phyloP scores from a whole-genome alignment of 1,284 basidiomycete species.

The Pascua guehoae region DNA sequence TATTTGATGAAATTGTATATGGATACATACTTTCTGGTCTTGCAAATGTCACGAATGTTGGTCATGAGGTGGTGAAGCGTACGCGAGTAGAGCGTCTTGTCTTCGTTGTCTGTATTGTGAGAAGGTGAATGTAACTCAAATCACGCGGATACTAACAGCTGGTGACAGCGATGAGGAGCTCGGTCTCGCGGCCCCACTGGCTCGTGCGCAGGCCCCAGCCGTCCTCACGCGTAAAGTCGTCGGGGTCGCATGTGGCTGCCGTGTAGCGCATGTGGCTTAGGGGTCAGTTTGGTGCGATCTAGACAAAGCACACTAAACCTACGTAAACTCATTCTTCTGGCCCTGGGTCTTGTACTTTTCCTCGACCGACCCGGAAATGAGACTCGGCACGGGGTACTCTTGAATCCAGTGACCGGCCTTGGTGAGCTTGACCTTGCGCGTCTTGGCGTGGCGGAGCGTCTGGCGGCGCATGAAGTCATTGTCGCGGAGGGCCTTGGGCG shows the following conservation, averaged over 20 bases:
- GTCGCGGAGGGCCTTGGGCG: constrained; percentile 1
- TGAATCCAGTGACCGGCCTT: constrained; percentile 77
- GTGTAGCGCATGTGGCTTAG: constrained; percentile 77
- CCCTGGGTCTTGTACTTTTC: constrained; percentile 59
- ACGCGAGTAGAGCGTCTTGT: constrained; percentile 88
- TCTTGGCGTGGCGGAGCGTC: constrained; percentile 83
- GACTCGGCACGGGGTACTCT: constrained; percentile 82
- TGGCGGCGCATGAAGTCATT: constrained; percentile 61
- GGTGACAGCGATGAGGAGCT: constrained; percentile 86
- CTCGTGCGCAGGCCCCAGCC: constrained; percentile 78
- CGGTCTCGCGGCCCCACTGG: constrained; percentile 83
- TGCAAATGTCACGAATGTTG: constrained; percentile 97
- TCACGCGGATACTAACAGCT: constrained; percentile 28
- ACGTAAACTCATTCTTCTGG: constrained; percentile 18
- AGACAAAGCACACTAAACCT: background rate
- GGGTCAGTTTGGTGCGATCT: background rate
- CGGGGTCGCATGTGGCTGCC: constrained; percentile 89
- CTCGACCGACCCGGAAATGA: constrained; percentile 80
- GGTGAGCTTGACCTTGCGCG: constrained; percentile 82
- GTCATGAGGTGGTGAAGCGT: constrained; percentile 94
- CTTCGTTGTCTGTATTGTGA: constrained; percentile 56
- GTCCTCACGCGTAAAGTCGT: constrained; percentile 78
- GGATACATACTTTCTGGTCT: constrained; percentile 63
- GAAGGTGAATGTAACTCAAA: no score
- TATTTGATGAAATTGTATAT: no score